phyloP scores from a whole-genome alignment of 208 protist genomes.

The Trypanosoma platydactyli region DNA sequence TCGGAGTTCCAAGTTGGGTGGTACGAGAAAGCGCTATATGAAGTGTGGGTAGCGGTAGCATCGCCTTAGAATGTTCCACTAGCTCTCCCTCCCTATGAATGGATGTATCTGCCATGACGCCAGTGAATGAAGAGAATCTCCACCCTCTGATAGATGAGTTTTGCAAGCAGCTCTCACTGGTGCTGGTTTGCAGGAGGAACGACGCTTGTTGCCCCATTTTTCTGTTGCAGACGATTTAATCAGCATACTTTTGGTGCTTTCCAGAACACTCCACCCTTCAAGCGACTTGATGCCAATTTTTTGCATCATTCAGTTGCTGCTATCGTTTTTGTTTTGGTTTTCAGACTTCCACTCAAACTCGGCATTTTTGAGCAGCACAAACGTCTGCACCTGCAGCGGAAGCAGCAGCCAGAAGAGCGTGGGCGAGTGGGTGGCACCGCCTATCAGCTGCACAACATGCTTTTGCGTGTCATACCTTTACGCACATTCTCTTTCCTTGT shows the following conservation, averaged over 20 bases:
- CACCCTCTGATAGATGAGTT: slow-evolving; percentile 51
- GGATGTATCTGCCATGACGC: slow-evolving; percentile 67
- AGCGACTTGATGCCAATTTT: slow-evolving; percentile 31
- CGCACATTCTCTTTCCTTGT: no score
- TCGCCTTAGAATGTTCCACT: slow-evolving; percentile 43
- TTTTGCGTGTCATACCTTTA: slow-evolving; percentile 44
- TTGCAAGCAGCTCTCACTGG: slow-evolving; percentile 37
- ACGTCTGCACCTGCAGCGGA: slow-evolving; percentile 33
- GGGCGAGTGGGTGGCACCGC: slow-evolving; percentile 21
- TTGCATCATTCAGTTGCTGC: slow-evolving; percentile 34
- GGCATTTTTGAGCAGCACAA: slow-evolving; percentile 47
- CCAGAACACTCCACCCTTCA: slow-evolving; percentile 38
- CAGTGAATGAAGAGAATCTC: slow-evolving; percentile 47
- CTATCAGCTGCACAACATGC: slow-evolving; percentile 43
- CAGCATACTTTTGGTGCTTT: slow-evolving; percentile 64
- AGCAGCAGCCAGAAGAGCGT: slow-evolving; percentile 46
- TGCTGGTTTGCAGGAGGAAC: slow-evolving; percentile 27
- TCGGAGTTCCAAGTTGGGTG: slow-evolving; percentile 35
- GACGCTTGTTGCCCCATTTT: slow-evolving; percentile 41
- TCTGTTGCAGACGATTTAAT: slow-evolving; percentile 44
- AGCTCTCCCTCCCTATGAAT: slow-evolving; percentile 42
- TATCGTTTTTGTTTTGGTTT: no score
- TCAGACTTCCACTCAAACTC: slow-evolving; percentile 63
- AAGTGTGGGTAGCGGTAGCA: slow-evolving; percentile 41
- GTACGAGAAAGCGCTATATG: slow-evolving; percentile 55